phyloP scores from a whole-genome alignment of 768 basidiomycete genomes.

The Phanerochaete carnosa region DNA sequence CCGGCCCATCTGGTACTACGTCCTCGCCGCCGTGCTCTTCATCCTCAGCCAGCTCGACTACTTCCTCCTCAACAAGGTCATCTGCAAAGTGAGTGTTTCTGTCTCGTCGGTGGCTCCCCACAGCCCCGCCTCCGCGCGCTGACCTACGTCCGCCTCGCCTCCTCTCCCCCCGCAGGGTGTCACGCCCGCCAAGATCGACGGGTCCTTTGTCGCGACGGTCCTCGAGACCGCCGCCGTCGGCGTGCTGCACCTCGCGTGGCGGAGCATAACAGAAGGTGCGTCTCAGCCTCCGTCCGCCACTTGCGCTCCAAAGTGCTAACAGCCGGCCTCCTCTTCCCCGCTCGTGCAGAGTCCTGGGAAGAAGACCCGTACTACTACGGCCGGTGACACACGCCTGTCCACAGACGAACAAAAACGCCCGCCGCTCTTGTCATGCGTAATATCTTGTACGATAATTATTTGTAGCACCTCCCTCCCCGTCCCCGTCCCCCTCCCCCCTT shows the following conservation, averaged over 20 bases:
- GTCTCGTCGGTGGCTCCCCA: background rate
- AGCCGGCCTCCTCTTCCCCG: no score
- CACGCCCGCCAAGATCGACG: constrained; percentile 50
- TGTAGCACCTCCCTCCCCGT: no score
- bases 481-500: no score
- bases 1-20: constrained; percentile 77
- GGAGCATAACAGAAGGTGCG: constrained; percentile 84
- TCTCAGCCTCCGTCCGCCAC: constrained; percentile 3
- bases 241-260: constrained; percentile 76
- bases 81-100: constrained; percentile 57
- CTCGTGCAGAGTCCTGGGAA: constrained; percentile 40
- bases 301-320: background rate
- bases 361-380: constrained; percentile 47
- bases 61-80: constrained; percentile 73
- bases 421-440: background rate
- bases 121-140: background rate
- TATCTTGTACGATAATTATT: background rate
- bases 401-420: no score
- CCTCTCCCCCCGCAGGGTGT: constrained; percentile 2
- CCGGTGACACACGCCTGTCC: constrained; percentile 21
- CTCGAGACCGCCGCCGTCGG: constrained; percentile 75
- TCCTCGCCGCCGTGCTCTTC: constrained; percentile 72
- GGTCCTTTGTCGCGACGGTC: constrained; percentile 81
- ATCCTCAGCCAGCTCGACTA: constrained; percentile 78
- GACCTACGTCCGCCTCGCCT: background rate